Conservation (phyloP, 176 grass and related monocot species). For the Paspalum notatum region DNA sequence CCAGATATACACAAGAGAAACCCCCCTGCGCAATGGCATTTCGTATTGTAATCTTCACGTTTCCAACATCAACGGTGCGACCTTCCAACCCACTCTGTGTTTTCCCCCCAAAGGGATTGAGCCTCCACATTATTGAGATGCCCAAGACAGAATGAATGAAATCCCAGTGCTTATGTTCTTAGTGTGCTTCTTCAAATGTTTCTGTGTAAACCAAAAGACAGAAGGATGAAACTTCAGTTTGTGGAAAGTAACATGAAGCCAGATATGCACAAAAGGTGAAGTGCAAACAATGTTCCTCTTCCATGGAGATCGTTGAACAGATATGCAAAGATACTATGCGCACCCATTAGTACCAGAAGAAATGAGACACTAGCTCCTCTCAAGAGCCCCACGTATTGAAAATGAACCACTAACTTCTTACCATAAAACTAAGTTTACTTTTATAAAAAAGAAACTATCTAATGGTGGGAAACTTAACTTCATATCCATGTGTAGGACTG, state of each 20-base stretch:
- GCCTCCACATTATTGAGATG: conserved; percentile 65
- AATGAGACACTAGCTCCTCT: neutral
- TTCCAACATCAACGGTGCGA: conserved; percentile 69
- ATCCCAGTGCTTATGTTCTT: conserved; percentile 2
- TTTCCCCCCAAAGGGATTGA: conserved; percentile 76
- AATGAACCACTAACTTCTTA: neutral
- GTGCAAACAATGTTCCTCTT: neutral
- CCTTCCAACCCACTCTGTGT: conserved; percentile 65
- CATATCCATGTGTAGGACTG: neutral
- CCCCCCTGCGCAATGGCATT: conserved; percentile 84
- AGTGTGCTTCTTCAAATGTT: conserved; percentile 11
- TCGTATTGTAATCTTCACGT: conserved; percentile 61
- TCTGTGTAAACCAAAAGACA: conserved; percentile 25
- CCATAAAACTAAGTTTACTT: neutral
- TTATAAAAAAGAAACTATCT: neutral
- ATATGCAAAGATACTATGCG: neutral
- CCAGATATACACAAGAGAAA: conserved; percentile 81
- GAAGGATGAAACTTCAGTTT: conserved; percentile 6
- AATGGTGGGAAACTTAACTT: neutral
- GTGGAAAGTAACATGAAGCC: conserved; percentile 11
- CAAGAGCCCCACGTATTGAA: neutral
- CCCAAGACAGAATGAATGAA: conserved; percentile 10
- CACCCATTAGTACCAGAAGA: neutral
- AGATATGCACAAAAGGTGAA: conserved; percentile 7
- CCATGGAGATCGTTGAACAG: neutral